phyloP scores from a whole-genome alignment of 2,329 filamentous ascomycete genomes.

The Dactylellina cionopaga region DNA sequence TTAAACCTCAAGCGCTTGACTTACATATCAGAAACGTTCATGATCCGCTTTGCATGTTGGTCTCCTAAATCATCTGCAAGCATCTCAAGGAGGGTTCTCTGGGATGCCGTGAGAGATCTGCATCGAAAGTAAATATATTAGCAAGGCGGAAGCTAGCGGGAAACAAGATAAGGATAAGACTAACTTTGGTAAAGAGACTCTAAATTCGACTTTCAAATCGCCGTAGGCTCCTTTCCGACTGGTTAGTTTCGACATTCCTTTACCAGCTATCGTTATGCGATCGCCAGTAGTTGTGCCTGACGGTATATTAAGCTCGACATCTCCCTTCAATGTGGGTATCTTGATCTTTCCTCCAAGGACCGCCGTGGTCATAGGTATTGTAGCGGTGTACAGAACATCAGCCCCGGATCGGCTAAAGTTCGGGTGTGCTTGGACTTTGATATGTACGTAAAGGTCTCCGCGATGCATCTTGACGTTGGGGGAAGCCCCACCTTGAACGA shows the following conservation, averaged over 20 bases:
- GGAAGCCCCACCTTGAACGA: slow-evolving; percentile 68
- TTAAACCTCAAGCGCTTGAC: not conserved
- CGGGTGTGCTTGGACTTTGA: slow-evolving; percentile 86
- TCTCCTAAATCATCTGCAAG: slow-evolving; percentile 96
- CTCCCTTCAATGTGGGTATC: slow-evolving; percentile 88
- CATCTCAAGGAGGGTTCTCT: slow-evolving; percentile 92
- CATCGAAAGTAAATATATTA: not conserved
- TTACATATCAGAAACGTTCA: slow-evolving; percentile 73
- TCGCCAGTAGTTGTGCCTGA: slow-evolving; percentile 94
- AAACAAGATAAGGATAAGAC: not conserved
- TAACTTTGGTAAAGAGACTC: slow-evolving; percentile 93
- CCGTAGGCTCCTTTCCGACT: slow-evolving; percentile 75
- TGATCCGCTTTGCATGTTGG: slow-evolving; percentile 87
- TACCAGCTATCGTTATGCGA: slow-evolving; percentile 84
- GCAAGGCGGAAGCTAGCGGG: too few relatives aligned
- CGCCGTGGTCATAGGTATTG: slow-evolving; percentile 90
- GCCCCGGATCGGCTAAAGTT: slow-evolving; percentile 89
- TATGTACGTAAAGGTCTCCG: slow-evolving; percentile 90
- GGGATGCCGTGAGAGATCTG: slow-evolving; percentile 76
- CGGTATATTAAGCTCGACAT: slow-evolving; percentile 88
- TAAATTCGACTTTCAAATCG: slow-evolving; percentile 93
- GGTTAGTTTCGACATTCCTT: slow-evolving; percentile 88
- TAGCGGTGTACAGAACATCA: slow-evolving; percentile 91
- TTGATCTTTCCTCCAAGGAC: slow-evolving; percentile 88
- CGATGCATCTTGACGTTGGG: slow-evolving; percentile 64